phyloP scores from a whole-genome alignment of 2,329 filamentous ascomycete species.

The Pseudogymnoascus sp. region DNA sequence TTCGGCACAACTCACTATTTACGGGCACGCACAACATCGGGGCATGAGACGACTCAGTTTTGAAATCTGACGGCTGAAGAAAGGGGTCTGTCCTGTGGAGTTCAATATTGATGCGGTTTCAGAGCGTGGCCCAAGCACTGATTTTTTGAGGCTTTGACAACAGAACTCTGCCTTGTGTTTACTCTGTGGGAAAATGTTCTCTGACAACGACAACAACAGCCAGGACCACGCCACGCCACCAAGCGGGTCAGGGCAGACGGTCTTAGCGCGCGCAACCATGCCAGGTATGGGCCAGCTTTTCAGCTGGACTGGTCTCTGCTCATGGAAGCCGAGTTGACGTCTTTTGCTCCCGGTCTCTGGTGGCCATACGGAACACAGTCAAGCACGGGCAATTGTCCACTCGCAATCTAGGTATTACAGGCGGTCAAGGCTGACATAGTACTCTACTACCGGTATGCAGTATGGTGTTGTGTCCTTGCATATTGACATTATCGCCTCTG shows the following conservation, averaged over 20 bases:
- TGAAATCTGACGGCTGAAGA: neutral
- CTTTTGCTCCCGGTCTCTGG: neutral
- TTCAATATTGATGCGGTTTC: neutral
- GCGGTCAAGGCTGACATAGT: neutral
- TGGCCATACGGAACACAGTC: neutral
- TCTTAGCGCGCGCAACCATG: neutral
- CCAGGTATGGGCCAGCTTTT: neutral
- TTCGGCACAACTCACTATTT: neutral
- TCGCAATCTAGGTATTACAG: neutral
- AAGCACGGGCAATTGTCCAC: neutral
- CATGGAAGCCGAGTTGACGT: neutral
- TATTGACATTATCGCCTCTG: neutral
- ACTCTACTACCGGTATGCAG: neutral
- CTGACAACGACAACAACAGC: neutral
- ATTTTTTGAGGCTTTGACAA: constrained; percentile 3
- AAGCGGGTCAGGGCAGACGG: neutral
- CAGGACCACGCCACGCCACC: neutral
- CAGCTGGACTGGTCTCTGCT: neutral
- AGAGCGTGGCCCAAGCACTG: neutral
- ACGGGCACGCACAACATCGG: neutral
- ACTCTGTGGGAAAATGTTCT: neutral
- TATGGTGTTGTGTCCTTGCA: neutral
- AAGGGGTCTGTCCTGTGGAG: neutral
- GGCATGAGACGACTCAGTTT: constrained; percentile 5
- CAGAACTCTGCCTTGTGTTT: neutral